Base-by-base conservation (phyloP, 2,329 filamentous ascomycete genomes). In the Alternaria ethzedia region DNA sequence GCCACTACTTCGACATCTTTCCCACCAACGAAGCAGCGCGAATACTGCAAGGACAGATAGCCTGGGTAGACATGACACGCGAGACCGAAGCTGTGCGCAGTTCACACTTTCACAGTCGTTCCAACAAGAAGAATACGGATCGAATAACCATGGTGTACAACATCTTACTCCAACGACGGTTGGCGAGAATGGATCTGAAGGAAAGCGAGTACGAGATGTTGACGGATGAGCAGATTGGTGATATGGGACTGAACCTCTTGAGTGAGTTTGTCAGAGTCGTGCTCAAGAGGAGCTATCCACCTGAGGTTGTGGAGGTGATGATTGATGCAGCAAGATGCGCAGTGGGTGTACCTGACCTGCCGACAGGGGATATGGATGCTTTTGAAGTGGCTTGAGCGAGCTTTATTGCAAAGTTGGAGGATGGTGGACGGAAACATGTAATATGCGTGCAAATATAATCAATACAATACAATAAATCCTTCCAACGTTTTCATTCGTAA, bases 181-280 rank as follows among this genome's bases (percentile, higher is more conserved):
- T 73, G 3, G 41, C 69, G 17, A 51, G 65, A 17, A 69, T 74
- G 69, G 43, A 64, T 7, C 46, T 73, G 3, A 64, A 63, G 1
- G 54, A 55, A 5, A 59, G 68, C n/a, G 57, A 70, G 1, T 67
- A 62, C 30, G 57, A 57, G 8, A 36, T 20, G 9, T 45, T 77
- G 59, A 71, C 58, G 6, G 54, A 70, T 8, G 67, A 74, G 45
- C 57, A 79, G 20, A 49, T 69, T 20, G 68, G 66, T 1, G 72
- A 79, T 17, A 8, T 77, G 10, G 64, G 65, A 8, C 44, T 80
- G 47, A 68, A 79, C 50, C 20, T 71, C 5, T 54, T 80, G 20
- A 77, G 75, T 13, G 77, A 78, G 59, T 77, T 78, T 51, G 61
- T 78, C 2, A 69, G 77, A 26, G 71, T 75, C 1, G 59, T 75